A percentile compares a stretch with the other conserved stretches of the same genome.
Conservation (phyloP, 2,329 filamentous ascomycete species). For the Mycogone perniciosa region DNA sequence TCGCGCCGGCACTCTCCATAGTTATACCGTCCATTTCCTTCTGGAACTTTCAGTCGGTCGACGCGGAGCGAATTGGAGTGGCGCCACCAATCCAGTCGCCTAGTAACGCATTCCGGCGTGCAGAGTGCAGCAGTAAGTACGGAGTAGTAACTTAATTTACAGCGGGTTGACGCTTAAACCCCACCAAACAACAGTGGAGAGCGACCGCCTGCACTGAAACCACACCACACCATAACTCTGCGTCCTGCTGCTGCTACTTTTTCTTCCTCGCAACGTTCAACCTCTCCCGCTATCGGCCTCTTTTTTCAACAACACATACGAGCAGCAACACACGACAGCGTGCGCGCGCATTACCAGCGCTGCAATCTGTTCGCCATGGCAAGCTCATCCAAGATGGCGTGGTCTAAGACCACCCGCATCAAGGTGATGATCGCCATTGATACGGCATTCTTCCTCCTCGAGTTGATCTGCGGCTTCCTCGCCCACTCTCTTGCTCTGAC, state of each 20-base stretch:
- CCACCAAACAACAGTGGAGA: neutral
- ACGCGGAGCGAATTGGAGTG: too few relatives aligned
- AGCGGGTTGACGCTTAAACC: constrained; percentile 4
- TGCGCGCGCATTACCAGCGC: constrained; percentile 8
- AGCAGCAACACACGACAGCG: neutral
- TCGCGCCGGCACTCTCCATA: neutral
- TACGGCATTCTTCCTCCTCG: constrained; percentile 80
- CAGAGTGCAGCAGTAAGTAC: too few relatives aligned
- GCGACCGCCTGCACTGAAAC: neutral
- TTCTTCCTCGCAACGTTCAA: neutral
- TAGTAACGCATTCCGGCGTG: too few relatives aligned
- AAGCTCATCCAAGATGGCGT: constrained; percentile 55
- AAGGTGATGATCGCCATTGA: constrained; percentile 90
- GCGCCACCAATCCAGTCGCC: too few relatives aligned
- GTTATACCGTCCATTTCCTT: too few relatives aligned
- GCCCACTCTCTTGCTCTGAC: constrained; percentile 89
- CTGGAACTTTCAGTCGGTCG: too few relatives aligned
- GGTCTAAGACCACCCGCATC: constrained; percentile 90
- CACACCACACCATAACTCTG: neutral
- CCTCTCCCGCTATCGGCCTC: too few relatives aligned
- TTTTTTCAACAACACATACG: neutral
- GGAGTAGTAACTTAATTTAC: neutral
- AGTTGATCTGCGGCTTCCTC: constrained; percentile 77
- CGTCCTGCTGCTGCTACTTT: neutral
- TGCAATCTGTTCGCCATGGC: constrained; percentile 20